Conservation (phyloP, 768 basidiomycete species). For the Leccinum broughii region DNA sequence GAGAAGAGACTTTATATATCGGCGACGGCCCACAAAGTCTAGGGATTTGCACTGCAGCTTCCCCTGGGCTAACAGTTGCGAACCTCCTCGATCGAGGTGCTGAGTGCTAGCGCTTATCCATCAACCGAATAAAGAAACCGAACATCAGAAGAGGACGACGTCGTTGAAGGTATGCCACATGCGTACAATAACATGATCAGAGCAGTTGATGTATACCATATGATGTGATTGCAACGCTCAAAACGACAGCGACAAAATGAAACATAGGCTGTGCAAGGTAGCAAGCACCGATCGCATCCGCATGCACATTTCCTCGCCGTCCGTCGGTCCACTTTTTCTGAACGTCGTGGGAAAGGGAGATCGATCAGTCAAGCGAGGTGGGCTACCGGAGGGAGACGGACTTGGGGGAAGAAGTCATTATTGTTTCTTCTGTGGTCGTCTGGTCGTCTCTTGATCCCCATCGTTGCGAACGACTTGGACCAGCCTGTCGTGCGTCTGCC, state of each 20-base stretch:
- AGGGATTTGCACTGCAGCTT: not conserved
- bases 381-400: not conserved
- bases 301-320: constrained; percentile 63
- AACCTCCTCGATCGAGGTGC: not conserved
- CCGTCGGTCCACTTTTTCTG: constrained; percentile 88
- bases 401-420: constrained; percentile 50
- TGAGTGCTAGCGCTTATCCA: not conserved
- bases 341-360: constrained; percentile 2
- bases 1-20: too few species aligned
- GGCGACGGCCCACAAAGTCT: not conserved
- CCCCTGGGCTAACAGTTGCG: not conserved
- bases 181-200: constrained; percentile 7
- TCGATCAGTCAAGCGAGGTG: not conserved
- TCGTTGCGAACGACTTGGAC: constrained; percentile 64
- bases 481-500: constrained; percentile 13
- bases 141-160: not conserved
- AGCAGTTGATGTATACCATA: not conserved
- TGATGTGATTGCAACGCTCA: not conserved
- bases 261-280: not conserved
- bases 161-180: not conserved
- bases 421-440: constrained; percentile 73
- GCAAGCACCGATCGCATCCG: not conserved
- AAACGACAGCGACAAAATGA: not conserved
- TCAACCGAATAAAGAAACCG: not conserved
- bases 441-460: constrained; percentile 64